Percentiles rank a stretch among this genome's conserved stretches.
Evolutionary conservation across 2,329 filamentous ascomycete genomes (phyloP).

Genomic region (Exophiala xenobiotica): DNA sequence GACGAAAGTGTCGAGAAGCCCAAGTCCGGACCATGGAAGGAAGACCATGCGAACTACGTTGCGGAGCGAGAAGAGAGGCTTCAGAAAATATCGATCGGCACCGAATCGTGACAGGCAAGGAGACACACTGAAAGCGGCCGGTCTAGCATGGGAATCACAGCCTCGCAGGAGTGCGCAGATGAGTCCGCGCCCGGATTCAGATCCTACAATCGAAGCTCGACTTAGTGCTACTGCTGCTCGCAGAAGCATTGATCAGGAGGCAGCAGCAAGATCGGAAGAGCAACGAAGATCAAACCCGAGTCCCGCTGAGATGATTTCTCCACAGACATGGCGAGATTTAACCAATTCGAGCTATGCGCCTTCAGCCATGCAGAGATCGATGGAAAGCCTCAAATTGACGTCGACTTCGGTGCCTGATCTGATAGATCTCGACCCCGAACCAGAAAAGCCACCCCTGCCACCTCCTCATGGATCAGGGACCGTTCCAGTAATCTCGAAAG

Average conservation of each 20-base stretch:
- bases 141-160: conserved; percentile 56
- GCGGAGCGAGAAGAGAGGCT: conserved; percentile 48
- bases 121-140: conserved; percentile 62
- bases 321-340: conserved; percentile 13
- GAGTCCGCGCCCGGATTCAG: conserved; percentile 21
- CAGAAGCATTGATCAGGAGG: conserved; percentile 29
- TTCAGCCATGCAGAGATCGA: conserved; percentile 18
- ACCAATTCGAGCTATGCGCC: conserved; percentile 8
- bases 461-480: conserved; percentile 14
- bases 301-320: conserved; percentile 12
- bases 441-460: conserved; percentile 23
- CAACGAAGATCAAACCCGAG: conserved; percentile 20
- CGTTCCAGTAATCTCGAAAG: conserved; percentile 7
- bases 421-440: conserved; percentile 24
- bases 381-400: conserved; percentile 22
- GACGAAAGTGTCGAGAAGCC: conserved; percentile 55
- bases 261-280: conserved; percentile 21
- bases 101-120: conserved; percentile 49
- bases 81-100: conserved; percentile 47
- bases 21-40: conserved; percentile 58
- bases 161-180: conserved; percentile 28
- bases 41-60: conserved; percentile 60
- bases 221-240: conserved; percentile 30
- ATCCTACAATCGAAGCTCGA: conserved; percentile 30
- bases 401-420: conserved; percentile 18